Conservation (phyloP, 148 eudicot genomes). For the Spergularia marina region DNA sequence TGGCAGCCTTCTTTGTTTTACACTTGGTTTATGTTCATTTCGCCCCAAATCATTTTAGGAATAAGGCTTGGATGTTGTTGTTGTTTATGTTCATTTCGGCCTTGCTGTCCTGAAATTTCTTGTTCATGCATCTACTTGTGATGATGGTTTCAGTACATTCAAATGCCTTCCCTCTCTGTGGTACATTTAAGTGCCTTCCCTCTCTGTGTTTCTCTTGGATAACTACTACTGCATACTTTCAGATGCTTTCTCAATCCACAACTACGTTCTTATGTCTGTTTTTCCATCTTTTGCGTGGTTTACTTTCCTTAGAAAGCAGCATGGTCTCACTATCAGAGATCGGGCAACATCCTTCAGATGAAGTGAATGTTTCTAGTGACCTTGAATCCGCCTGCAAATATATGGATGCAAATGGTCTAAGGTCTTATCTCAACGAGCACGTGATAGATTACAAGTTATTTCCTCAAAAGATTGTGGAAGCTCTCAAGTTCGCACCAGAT, state of each 20-base stretch:
- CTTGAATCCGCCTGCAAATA: conserved; percentile 14
- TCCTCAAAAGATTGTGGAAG: conserved; percentile 7
- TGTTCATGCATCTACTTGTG: not conserved
- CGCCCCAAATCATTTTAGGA: too few species aligned
- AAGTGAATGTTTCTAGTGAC: not conserved
- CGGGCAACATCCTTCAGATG: not conserved
- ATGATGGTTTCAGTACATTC: too few species aligned
- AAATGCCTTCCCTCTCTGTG: not conserved
- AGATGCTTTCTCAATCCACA: not conserved
- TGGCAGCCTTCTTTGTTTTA: not conserved
- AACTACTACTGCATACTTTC: not conserved
- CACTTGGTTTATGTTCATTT: not conserved
- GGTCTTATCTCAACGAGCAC: conserved; percentile 19
- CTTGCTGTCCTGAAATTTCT: not conserved
- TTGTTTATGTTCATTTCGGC: not conserved
- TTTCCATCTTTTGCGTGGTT: not conserved
- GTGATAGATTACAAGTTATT: conserved; percentile 12
- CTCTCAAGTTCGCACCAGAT: conserved; percentile 29
- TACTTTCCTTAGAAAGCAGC: not conserved
- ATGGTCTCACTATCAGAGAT: not conserved
- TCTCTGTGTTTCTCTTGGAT: not conserved
- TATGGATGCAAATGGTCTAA: conserved; percentile 22
- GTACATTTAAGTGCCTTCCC: not conserved
- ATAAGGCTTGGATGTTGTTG: too few species aligned
- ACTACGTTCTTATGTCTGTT: not conserved